Evolutionary conservation across 495 filamentous ascomycete genomes (phyloP), one percentile per base, ranked within the genome.

Genomic region (Lasiosphaeria miniovina): DNA sequence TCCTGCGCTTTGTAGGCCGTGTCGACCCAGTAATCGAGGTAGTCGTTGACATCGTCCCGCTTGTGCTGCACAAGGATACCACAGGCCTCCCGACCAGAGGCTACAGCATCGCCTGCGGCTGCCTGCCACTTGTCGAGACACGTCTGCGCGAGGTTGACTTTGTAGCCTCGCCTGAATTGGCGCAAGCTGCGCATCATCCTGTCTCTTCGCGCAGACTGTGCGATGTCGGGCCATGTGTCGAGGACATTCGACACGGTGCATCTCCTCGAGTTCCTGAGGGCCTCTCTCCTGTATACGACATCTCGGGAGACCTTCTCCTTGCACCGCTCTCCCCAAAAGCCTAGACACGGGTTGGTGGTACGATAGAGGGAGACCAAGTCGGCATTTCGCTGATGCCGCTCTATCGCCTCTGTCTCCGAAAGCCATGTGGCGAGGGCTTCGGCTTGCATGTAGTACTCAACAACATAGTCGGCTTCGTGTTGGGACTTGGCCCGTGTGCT

Each of bases 111-210:
- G 1, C 49, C 50, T 3, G 65, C 55, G 15, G 58, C 61, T 6
- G 52, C 15, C 51, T 62, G 53, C 67, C 69, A 71, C 3, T 24
- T 52, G 2, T 60, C 61, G 0, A 73, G 57, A 56, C 63, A 68
- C 0, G 51, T 45, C 2, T 55, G 49, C 8, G 69, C 71, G 6
- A 71, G 58, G 6, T 61, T 51, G 36, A 68, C 49, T 36, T 73
- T 73, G 67, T 71, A 66, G 14, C 60, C 17, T 4, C 63, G 65
- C 17, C 71, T 52, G 58, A 68, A 73, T 32, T 61, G 52, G 34
- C 67, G 67, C 4, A 71, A 36, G 1, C 52, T 54, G 41, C 36
- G 49, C 65, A 69, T 63, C 50, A 73, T 49, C 24, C 71, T 58
- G 15, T 71, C 65, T 17, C 62, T 41, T 6, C 67, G 59, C 2